Percentiles rank a stretch among this genome's conserved stretches.
These are phyloP conservation scores for Dillenia suffruticosa DNA, from an alignment of 164 flowering plant species.

Conservation along the genomic window DNA sequence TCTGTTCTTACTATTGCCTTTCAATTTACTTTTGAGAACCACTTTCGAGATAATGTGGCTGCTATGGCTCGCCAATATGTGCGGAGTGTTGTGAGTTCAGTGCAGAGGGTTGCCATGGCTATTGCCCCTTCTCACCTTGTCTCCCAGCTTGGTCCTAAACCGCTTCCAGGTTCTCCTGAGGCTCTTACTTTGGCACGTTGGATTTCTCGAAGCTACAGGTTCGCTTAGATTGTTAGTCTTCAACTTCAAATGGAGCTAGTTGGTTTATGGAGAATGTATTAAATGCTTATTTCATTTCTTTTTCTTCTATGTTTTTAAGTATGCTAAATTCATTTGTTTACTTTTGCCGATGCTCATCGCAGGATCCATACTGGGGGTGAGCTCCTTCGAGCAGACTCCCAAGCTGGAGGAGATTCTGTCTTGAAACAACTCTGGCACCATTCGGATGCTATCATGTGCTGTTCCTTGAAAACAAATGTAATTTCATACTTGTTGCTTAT, in stretches of 20 bases:
- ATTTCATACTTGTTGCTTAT: neutral
- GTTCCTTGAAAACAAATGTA: constrained; percentile 67
- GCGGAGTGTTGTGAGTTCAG: constrained; percentile 73
- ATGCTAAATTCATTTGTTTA: neutral
- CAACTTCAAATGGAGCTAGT: neutral
- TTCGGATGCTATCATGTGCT: constrained; percentile 79
- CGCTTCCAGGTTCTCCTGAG: constrained; percentile 70
- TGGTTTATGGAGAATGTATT: too few relatives aligned
- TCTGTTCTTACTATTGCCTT: constrained; percentile 86
- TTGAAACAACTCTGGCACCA: constrained; percentile 76
- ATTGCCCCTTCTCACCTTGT: constrained; percentile 59
- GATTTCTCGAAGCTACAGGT: constrained; percentile 85
- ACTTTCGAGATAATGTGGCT: constrained; percentile 66
- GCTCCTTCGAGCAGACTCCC: constrained; percentile 45
- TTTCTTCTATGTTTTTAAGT: neutral
- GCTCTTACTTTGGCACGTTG: constrained; percentile 73
- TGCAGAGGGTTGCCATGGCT: constrained; percentile 92
- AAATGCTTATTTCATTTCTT: neutral
- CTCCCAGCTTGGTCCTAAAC: constrained; percentile 34
- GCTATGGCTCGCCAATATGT: constrained; percentile 92
- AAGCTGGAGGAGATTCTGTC: constrained; percentile 53
- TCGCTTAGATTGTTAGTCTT: neutral
- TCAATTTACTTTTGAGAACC: constrained; percentile 76
- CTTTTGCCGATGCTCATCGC: neutral
- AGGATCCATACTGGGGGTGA: constrained; percentile 74